phyloP scores from a whole-genome alignment of 139 green algal genomes.

The Chlorella sp. region DNA sequence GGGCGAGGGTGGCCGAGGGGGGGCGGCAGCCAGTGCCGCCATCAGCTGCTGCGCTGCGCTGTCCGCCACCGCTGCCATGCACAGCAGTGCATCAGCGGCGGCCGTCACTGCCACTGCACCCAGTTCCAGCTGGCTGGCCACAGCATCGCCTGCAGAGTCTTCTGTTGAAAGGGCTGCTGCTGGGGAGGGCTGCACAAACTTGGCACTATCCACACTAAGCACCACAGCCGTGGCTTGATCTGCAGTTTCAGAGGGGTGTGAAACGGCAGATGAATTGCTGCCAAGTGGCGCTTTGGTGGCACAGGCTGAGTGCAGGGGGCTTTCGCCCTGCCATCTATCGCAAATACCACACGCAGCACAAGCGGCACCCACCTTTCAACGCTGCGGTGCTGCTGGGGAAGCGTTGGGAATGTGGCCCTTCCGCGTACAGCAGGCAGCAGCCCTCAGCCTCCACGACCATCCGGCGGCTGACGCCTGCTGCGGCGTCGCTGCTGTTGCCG shows the following conservation, averaged over 20 bases:
- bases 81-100: slow-evolving; percentile 33
- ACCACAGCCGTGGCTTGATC: slow-evolving; percentile 22
- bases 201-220: not conserved
- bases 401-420: slow-evolving; percentile 2
- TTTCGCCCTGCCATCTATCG: no score
- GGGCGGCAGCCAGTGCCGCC: not conserved
- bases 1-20: not conserved
- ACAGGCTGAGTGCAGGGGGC: no score
- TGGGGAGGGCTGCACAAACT: not conserved
- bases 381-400: slow-evolving; percentile 29
- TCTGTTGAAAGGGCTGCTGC: not conserved
- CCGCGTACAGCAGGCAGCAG: slow-evolving; percentile 32
- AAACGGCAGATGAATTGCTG: no score
- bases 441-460: not conserved
- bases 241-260: not conserved
- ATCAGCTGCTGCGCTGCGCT: slow-evolving; percentile 4
- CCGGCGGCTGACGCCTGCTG: not conserved
- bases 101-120: not conserved
- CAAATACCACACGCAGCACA: no score
- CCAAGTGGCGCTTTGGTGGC: no score
- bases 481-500: not conserved
- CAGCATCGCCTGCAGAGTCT: not conserved
- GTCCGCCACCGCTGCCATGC: slow-evolving; percentile 20
- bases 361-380: not conserved
- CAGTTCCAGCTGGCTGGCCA: not conserved